A percentile compares a stretch with the other conserved stretches of the same genome.
These are phyloP conservation scores for Pinus taeda DNA, from an alignment of 75 land plant species.

Conservation along the genomic window DNA sequence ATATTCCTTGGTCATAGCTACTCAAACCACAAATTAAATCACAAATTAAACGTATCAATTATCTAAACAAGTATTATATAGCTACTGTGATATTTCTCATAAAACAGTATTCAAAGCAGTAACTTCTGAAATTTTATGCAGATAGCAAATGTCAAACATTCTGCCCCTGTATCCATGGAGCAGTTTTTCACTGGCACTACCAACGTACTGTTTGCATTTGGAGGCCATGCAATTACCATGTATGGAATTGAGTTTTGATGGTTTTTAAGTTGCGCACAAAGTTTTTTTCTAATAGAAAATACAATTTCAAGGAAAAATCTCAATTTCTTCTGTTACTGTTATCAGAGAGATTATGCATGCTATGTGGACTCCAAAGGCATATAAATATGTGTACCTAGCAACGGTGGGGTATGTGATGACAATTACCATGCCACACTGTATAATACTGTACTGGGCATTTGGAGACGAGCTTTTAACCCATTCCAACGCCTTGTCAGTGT, in stretches of 20 bases:
- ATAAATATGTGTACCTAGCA: conserved; percentile 25
- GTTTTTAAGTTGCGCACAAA: too few species aligned
- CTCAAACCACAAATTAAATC: too few species aligned
- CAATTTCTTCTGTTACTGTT: too few species aligned
- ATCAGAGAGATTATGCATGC: conserved; percentile 43
- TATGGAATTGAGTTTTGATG: conserved; percentile 2
- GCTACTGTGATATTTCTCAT: too few species aligned
- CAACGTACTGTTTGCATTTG: conserved; percentile 30
- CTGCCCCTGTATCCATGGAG: conserved; percentile 19
- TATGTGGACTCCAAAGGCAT: conserved; percentile 27
- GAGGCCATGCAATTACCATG: conserved; percentile 36
- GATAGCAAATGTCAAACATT: conserved; percentile 15
- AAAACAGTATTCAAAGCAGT: background rate
- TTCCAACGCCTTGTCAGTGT: conserved; percentile 31
- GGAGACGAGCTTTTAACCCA: conserved; percentile 20
- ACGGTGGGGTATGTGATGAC: conserved; percentile 16
- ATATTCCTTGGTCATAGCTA: too few species aligned
- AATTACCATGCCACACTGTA: conserved; percentile 21
- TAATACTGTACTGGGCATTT: conserved; percentile 33
- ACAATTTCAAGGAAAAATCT: too few species aligned
- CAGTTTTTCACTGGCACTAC: conserved; percentile 32
- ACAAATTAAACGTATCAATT: too few species aligned
- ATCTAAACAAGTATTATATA: too few species aligned
- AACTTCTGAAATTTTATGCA: conserved; percentile 3
- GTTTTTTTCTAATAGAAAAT: too few species aligned